Conservation (phyloP, 140 eudicot genomes). For the Flaveria floridana region DNA sequence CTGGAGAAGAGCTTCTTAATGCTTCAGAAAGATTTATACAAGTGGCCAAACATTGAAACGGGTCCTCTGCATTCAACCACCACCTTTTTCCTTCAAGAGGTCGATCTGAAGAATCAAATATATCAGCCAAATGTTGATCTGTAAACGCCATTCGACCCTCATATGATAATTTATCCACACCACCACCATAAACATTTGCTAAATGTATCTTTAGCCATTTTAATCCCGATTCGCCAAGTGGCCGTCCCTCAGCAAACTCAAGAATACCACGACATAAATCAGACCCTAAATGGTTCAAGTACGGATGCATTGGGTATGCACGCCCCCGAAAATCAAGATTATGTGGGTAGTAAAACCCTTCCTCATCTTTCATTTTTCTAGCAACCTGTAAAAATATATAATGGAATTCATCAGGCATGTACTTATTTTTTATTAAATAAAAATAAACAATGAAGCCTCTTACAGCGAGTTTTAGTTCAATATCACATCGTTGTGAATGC, state of each 20-base stretch:
- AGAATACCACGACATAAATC: conserved; percentile 92
- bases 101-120: conserved; percentile 88
- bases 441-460: conserved; percentile 36
- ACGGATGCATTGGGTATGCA: conserved; percentile 97
- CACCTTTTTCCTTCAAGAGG: conserved; percentile 92
- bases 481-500: conserved; percentile 94
- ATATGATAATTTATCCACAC: conserved; percentile 77
- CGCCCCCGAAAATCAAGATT: conserved; percentile 97
- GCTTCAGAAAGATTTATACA: conserved; percentile 78
- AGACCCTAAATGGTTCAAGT: conserved; percentile 89
- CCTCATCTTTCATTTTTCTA: conserved; percentile 90
- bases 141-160: conserved; percentile 74
- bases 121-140: conserved; percentile 74
- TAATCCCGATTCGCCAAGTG: conserved; percentile 81
- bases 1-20: conserved; percentile 77
- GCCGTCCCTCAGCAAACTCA: conserved; percentile 92
- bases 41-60: conserved; percentile 88
- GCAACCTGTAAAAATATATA: conserved; percentile 57
- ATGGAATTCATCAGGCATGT: not conserved
- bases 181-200: conserved; percentile 83
- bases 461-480: conserved; percentile 91
- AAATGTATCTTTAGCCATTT: conserved; percentile 82
- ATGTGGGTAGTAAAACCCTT: conserved; percentile 88
- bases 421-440: not conserved
- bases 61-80: conserved; percentile 97